A percentile compares a stretch with the other conserved stretches of the same genome.
Evolutionary conservation across 345 rosid species (phyloP).

Genomic region (Salix arbutifolia): DNA sequence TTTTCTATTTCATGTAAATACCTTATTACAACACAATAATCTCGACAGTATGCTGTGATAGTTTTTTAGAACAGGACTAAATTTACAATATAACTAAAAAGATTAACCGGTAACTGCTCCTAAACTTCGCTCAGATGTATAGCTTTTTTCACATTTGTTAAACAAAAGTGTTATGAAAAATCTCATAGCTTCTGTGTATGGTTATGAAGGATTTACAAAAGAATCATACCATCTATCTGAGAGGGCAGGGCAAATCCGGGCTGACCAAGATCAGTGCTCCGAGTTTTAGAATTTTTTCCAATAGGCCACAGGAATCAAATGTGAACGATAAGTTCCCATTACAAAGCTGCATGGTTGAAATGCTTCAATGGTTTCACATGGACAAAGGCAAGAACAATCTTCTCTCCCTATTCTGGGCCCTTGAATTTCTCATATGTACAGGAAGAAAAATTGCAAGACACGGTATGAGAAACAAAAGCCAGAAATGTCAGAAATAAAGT

Average conservation of each 20-base stretch:
- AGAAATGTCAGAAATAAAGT: conserved; percentile 30
- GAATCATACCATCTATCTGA: conserved; percentile 21
- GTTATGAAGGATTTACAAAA: conserved; percentile 2
- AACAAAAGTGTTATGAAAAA: background rate
- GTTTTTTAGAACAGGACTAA: background rate
- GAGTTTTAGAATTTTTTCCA: background rate
- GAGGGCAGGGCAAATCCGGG: background rate
- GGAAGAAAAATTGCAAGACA: conserved; percentile 38
- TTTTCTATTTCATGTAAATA: too few relatives aligned
- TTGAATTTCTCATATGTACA: conserved; percentile 30
- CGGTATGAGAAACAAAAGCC: conserved; percentile 26
- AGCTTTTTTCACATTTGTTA: conserved; percentile 10
- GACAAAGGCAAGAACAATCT: conserved; percentile 47
- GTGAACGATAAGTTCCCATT: background rate
- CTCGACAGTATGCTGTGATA: too few relatives aligned
- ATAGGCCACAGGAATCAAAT: background rate
- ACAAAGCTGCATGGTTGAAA: conserved; percentile 2
- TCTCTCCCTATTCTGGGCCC: conserved; percentile 42
- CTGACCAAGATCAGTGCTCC: conserved; percentile 14
- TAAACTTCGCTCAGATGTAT: conserved; percentile 8
- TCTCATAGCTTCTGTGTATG: conserved; percentile 15
- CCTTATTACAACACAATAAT: too few relatives aligned
- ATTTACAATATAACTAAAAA: background rate
- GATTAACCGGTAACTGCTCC: background rate
- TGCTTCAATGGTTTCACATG: conserved; percentile 26